Conservation (phyloP, 225 moss, liverwort and hornwort genomes). For the Physcomitrellopsis africana region DNA sequence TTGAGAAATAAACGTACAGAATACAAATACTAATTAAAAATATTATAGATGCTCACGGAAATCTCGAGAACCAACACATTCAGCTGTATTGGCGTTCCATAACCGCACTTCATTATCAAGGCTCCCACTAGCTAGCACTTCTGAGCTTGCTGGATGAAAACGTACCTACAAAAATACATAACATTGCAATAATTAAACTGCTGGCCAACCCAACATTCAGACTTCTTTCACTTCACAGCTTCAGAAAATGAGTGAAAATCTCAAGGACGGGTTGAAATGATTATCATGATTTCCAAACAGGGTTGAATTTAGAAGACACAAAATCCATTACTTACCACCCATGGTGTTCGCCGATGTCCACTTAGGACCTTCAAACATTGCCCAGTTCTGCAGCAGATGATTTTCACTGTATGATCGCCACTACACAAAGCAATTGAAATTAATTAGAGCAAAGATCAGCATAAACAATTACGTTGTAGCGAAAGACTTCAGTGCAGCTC, state of each 20-base stretch:
- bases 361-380: constrained; percentile 92
- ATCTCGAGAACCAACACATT: constrained; percentile 94
- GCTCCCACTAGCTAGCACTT: constrained; percentile 99
- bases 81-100: constrained; percentile 98
- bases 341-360: constrained; percentile 96
- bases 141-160: constrained; percentile 96
- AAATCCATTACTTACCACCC: constrained; percentile 76
- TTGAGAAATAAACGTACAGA: constrained; percentile 15
- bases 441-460: constrained; percentile 24
- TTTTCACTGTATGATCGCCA: constrained; percentile 99
- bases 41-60: constrained; percentile 61
- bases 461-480: constrained; percentile 3
- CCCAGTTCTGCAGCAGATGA: constrained; percentile 97
- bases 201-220: not conserved
- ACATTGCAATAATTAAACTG: constrained; percentile 2
- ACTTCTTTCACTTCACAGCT: not conserved
- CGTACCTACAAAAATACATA: constrained; percentile 67
- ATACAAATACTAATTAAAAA: constrained; percentile 10
- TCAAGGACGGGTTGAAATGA: not conserved
- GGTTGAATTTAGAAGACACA: not conserved
- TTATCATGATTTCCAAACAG: not conserved
- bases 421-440: constrained; percentile 52
- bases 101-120: constrained; percentile 99
- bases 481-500: not conserved
- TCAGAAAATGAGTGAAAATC: not conserved